Evolutionary conservation across 1,284 basidiomycete species (phyloP).

Genomic region (Pyrrhoderma lamaoense): DNA sequence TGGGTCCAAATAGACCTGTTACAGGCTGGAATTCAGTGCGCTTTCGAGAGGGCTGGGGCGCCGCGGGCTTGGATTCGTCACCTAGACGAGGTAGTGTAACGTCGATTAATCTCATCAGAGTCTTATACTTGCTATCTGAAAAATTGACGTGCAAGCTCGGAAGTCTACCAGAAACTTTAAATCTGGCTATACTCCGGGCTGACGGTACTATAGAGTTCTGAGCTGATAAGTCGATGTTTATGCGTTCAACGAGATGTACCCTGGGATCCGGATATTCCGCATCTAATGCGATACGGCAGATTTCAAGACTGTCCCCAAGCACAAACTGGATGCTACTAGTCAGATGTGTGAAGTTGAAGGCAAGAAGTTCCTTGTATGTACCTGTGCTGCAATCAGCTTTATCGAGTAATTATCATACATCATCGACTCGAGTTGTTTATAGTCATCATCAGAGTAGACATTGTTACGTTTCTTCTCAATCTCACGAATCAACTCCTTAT

Average conservation of each 20-base stretch:
- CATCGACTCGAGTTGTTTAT: conserved; percentile 79
- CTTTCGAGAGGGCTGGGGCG: conserved; percentile 21
- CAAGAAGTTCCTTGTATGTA: conserved; percentile 27
- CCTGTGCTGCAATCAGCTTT: conserved; percentile 86
- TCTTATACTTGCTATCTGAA: conserved; percentile 94
- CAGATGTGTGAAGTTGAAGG: not conserved
- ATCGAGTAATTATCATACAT: conserved; percentile 96
- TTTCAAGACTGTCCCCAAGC: conserved; percentile 79
- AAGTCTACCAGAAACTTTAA: conserved; percentile 90
- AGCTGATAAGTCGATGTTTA: conserved; percentile 85
- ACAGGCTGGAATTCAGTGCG: conserved; percentile 41
- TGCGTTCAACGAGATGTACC: conserved; percentile 88
- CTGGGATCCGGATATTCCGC: conserved; percentile 46
- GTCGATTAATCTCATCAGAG: conserved; percentile 89
- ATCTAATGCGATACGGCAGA: conserved; percentile 73
- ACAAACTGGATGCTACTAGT: conserved; percentile 59
- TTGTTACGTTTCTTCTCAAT: conserved; percentile 83
- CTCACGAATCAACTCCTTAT: conserved; percentile 75
- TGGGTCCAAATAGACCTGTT: conserved; percentile 44
- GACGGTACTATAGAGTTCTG: conserved; percentile 93
- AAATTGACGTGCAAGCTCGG: conserved; percentile 90
- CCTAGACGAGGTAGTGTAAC: conserved; percentile 85
- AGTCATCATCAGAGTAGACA: conserved; percentile 87
- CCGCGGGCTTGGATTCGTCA: conserved; percentile 34
- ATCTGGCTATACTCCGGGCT: conserved; percentile 77